A percentile compares a stretch with the other conserved stretches of the same genome.
Conservation (phyloP, 305 asterid species). For the Fraxinus nigra region DNA sequence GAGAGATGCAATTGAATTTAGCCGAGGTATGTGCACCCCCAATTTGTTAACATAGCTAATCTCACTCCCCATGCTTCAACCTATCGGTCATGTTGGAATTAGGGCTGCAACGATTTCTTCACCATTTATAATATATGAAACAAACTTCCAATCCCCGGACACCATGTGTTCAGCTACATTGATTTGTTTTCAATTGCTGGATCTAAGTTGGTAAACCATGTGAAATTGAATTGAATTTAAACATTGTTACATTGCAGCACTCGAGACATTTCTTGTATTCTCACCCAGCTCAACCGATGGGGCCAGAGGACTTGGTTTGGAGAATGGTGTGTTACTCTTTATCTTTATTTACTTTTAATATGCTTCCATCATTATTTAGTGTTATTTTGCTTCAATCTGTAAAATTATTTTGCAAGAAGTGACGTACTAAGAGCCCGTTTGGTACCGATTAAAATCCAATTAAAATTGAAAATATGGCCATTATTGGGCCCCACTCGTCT, state of each 20-base stretch:
- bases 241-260: conserved; percentile 51
- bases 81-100: not conserved
- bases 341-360: conserved; percentile 13
- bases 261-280: conserved; percentile 80
- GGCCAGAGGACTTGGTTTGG: conserved; percentile 95
- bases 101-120: not conserved
- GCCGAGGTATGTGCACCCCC: conserved; percentile 62
- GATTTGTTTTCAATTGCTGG: not conserved
- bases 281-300: conserved; percentile 90
- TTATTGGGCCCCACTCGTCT: too few relatives aligned
- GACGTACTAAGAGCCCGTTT: not conserved
- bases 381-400: conserved; percentile 6
- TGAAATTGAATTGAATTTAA: conserved; percentile 9
- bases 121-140: not conserved
- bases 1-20: conserved; percentile 60
- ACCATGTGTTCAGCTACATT: not conserved
- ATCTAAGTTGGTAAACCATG: conserved; percentile 1
- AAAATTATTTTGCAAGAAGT: not conserved
- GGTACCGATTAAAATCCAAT: too few relatives aligned
- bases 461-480: too few relatives aligned
- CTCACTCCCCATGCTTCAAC: conserved; percentile 6
- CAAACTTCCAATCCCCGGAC: not conserved
- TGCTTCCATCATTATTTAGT: not conserved
- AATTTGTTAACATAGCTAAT: conserved; percentile 8
- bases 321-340: conserved; percentile 73